phyloP scores from a whole-genome alignment of 192 early-diverging fungal species.

The Coemansia sp. region DNA sequence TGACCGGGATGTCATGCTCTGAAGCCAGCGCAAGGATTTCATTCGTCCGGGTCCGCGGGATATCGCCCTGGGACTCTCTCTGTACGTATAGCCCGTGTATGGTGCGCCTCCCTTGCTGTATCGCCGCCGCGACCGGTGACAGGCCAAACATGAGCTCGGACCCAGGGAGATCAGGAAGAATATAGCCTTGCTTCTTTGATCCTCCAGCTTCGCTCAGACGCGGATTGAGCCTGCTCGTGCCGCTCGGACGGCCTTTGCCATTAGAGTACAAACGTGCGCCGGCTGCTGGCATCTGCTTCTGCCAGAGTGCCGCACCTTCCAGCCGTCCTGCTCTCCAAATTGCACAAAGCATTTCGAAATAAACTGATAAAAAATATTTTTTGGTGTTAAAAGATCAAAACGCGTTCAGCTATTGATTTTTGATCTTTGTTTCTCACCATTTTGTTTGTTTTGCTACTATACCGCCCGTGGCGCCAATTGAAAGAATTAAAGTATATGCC shows the following conservation, averaged over 20 bases:
- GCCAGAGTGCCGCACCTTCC: not conserved
- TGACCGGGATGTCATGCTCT: slow-evolving; percentile 11
- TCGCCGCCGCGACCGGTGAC: slow-evolving; percentile 19
- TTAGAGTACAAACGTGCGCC: not conserved
- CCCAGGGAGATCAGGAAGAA: not conserved
- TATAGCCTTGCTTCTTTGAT: not conserved
- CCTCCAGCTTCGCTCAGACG: too few relatives aligned
- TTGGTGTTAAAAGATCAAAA: too few relatives aligned
- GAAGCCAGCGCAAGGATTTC: slow-evolving; percentile 8
- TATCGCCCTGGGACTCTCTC: slow-evolving; percentile 15
- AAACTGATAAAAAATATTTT: too few relatives aligned
- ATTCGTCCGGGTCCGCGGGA: slow-evolving; percentile 1
- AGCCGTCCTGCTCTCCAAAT: not conserved
- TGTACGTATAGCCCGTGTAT: slow-evolving; percentile 17
- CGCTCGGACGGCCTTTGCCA: too few relatives aligned
- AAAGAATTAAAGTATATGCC: not conserved
- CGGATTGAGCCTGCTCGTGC: too few relatives aligned
- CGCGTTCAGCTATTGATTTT: too few relatives aligned
- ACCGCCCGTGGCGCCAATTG: too few relatives aligned
- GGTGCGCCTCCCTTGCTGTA: slow-evolving; percentile 23
- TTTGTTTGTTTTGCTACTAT: too few relatives aligned
- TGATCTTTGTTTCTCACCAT: too few relatives aligned
- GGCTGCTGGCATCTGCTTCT: not conserved
- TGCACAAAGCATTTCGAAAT: too few relatives aligned
- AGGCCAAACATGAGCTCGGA: slow-evolving; percentile 38